A percentile compares a stretch with the other conserved stretches of the same genome.
phyloP scores from a whole-genome alignment of 441 rosid species.

The Populus trichocarpa region DNA sequence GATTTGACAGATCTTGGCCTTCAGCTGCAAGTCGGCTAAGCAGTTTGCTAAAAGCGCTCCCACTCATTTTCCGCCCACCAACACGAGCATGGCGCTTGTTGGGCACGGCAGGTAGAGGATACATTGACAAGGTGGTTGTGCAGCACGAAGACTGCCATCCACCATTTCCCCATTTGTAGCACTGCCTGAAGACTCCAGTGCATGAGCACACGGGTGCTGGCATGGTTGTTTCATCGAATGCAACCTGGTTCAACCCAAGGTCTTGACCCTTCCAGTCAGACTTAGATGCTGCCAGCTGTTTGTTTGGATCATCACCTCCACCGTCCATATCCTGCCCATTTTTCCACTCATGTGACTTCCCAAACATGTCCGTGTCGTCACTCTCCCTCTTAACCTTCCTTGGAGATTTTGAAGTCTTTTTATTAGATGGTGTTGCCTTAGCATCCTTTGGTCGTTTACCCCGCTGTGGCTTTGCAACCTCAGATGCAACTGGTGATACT shows the following conservation, averaged over 20 bases:
- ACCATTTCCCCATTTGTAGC: conserved; percentile 27
- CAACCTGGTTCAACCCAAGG: conserved; percentile 82
- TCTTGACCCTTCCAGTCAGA: conserved; percentile 82
- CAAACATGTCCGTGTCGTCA: conserved; percentile 60
- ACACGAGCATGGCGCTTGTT: conserved; percentile 85
- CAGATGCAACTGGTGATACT: conserved; percentile 45
- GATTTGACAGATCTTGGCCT: conserved; percentile 80
- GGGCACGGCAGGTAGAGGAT: conserved; percentile 84
- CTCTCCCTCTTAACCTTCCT: conserved; percentile 74
- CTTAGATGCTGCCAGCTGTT: conserved; percentile 46
- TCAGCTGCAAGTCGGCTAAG: conserved; percentile 89
- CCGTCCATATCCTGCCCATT: conserved; percentile 43
- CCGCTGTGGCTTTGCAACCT: conserved; percentile 57
- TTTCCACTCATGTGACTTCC: conserved; percentile 53
- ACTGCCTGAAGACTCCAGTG: conserved; percentile 77
- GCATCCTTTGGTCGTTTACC: conserved; percentile 71
- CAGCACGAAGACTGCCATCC: conserved; percentile 99
- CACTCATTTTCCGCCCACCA: conserved; percentile 97
- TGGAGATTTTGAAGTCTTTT: conserved; percentile 59
- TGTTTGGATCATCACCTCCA: conserved; percentile 43
- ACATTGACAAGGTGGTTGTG: conserved; percentile 80
- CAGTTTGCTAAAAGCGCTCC: conserved; percentile 92
- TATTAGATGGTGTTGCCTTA: conserved; percentile 44
- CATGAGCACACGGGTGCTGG: conserved; percentile 91
- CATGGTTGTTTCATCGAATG: conserved; percentile 84